Conservation (phyloP, 768 basidiomycete genomes). For the Serendipita indica region DNA sequence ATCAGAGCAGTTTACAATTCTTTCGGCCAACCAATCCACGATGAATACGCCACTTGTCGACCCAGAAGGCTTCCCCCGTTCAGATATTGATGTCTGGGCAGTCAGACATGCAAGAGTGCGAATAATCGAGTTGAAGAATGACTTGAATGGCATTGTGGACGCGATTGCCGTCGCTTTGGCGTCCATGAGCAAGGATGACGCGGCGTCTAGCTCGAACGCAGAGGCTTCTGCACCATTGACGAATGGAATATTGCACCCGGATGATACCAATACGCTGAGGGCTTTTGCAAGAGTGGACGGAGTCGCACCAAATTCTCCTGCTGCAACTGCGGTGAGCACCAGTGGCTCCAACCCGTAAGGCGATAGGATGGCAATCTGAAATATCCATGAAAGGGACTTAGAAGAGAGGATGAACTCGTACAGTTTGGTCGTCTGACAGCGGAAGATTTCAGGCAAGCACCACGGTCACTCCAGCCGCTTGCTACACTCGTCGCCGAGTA, state of each 20-base stretch:
- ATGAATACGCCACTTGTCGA: conserved; percentile 71
- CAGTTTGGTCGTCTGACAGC: conserved; percentile 54
- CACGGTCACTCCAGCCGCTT: conserved; percentile 43
- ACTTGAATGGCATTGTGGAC: conserved; percentile 48
- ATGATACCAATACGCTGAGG: conserved; percentile 16
- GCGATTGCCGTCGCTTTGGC: conserved; percentile 50
- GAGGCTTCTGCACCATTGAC: neutral
- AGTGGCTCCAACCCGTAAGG: no score
- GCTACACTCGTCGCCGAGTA: conserved; percentile 57
- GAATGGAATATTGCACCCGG: conserved; percentile 11
- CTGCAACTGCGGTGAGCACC: conserved; percentile 55
- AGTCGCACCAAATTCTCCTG: conserved; percentile 70
- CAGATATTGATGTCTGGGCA: conserved; percentile 63
- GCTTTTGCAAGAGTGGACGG: conserved; percentile 75
- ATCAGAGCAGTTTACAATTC: conserved; percentile 42
- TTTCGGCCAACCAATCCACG: conserved; percentile 45
- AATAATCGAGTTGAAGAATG: conserved; percentile 71
- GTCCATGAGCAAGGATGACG: conserved; percentile 19
- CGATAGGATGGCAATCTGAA: no score
- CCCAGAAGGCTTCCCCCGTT: conserved; percentile 74
- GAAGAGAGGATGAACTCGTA: conserved; percentile 53
- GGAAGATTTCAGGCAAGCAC: conserved; percentile 33
- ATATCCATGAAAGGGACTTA: conserved; percentile 38
- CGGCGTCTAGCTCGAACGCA: conserved; percentile 16
- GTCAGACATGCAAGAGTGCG: conserved; percentile 60